These are phyloP conservation scores for Mimosa pudica DNA, from an alignment of 306 rosid species.

Conservation along the genomic window DNA sequence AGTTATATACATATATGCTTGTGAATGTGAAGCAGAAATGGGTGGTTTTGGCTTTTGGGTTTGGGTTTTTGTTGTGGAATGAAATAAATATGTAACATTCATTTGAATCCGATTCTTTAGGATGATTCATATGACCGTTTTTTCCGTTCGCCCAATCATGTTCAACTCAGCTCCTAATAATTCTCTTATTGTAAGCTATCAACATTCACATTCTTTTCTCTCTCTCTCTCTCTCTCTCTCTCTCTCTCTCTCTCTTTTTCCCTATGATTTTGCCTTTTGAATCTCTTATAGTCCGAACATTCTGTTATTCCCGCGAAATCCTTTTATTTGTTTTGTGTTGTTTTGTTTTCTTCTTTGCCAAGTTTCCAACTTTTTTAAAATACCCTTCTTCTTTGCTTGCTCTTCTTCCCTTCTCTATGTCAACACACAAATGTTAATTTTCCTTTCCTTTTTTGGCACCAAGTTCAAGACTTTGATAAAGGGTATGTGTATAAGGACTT, in stretches of 20 bases:
- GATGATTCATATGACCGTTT: conserved; percentile 52
- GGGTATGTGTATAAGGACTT: conserved; percentile 10
- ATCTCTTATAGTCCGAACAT: conserved; percentile 41
- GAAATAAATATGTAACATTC: no score
- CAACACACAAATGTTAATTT: conserved; percentile 17
- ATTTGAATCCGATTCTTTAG: conserved; percentile 55
- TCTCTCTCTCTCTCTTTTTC: no score
- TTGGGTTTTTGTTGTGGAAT: no score
- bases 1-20: no score
- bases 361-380: conserved; percentile 23
- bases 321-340: not conserved
- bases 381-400: not conserved
- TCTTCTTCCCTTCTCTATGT: conserved; percentile 23
- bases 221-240: not conserved
- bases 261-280: conserved; percentile 4
- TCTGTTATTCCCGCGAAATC: conserved; percentile 24
- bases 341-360: conserved; percentile 37
- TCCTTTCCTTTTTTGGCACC: not conserved
- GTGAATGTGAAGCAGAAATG: no score
- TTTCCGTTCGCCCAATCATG: conserved; percentile 58
- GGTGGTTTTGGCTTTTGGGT: no score
- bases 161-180: conserved; percentile 5
- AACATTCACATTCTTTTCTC: conserved; percentile 40
- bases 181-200: conserved; percentile 58
- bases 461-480: conserved; percentile 15